Evolutionary conservation across 805 yeast genomes (phyloP).

Genomic region (Brettanomyces sp.): DNA sequence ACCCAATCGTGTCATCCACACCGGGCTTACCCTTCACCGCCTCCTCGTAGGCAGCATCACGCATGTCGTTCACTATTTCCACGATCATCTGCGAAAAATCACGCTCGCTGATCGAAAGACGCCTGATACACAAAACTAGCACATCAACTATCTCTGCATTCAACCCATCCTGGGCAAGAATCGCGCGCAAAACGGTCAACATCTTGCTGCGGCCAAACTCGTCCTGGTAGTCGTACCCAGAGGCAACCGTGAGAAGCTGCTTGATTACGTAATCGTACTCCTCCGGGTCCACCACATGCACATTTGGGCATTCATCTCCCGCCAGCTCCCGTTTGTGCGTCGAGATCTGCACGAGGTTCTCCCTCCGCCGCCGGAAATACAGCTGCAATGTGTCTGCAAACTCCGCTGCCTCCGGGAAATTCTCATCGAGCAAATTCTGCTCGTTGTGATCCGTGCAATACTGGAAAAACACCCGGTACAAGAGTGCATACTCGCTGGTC

Average conservation of each 20-base stretch:
- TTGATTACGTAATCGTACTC: slow-evolving; percentile 67
- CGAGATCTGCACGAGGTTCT: slow-evolving; percentile 16
- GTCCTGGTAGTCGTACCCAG: slow-evolving; percentile 76
- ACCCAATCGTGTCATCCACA: slow-evolving; percentile 21
- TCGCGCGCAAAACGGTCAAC: slow-evolving; percentile 47
- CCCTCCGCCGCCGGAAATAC: slow-evolving; percentile 43
- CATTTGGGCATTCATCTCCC: slow-evolving; percentile 5
- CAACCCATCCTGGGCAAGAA: slow-evolving; percentile 49
- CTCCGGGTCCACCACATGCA: slow-evolving; percentile 34
- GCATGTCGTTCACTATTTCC: slow-evolving; percentile 79
- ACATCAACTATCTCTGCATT: slow-evolving; percentile 44
- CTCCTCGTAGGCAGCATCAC: slow-evolving; percentile 49
- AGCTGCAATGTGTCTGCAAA: slow-evolving; percentile 50
- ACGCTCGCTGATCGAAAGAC: slow-evolving; percentile 65
- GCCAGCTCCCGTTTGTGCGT: slow-evolving; percentile 13
- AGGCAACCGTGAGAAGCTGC: slow-evolving; percentile 61
- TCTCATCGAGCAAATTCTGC: slow-evolving; percentile 49
- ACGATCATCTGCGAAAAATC: slow-evolving; percentile 78
- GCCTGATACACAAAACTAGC: slow-evolving; percentile 56
- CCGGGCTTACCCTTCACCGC: slow-evolving; percentile 1
- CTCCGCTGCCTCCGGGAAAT: slow-evolving; percentile 71
- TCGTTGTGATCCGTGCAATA: slow-evolving; percentile 50
- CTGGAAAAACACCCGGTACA: slow-evolving; percentile 57
- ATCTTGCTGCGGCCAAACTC: slow-evolving; percentile 81
- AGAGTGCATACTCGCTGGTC: slow-evolving; percentile 66